Percentiles rank a stretch among this genome's conserved stretches.
Evolutionary conservation across 441 rosid species (phyloP).

Genomic region (Daphne laureola): DNA sequence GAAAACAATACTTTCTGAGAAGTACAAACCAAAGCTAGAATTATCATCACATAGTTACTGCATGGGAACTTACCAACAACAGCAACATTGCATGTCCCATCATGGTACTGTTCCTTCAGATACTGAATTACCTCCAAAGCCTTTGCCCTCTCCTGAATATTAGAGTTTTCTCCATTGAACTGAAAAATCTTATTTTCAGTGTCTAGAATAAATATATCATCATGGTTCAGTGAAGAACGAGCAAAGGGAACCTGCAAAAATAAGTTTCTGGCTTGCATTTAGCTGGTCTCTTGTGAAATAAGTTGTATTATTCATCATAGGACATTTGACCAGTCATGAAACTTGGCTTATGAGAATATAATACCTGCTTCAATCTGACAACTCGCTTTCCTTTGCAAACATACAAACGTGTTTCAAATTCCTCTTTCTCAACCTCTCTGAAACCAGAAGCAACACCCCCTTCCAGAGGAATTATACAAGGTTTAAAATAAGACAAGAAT

Average conservation of each 20-base stretch:
- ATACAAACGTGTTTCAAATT: constrained; percentile 79
- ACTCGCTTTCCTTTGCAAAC: constrained; percentile 90
- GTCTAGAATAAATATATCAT: constrained; percentile 95
- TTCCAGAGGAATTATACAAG: constrained; percentile 91
- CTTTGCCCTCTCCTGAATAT: constrained; percentile 97
- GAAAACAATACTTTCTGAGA: background rate
- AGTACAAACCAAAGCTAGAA: constrained; percentile 4
- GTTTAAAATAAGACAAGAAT: constrained; percentile 95
- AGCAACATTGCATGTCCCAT: constrained; percentile 82
- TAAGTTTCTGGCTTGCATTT: constrained; percentile 17
- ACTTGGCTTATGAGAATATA: constrained; percentile 1
- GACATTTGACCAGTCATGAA: background rate
- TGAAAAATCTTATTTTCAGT: constrained; percentile 77
- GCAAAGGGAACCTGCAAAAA: constrained; percentile 77
- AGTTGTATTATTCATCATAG: constrained; percentile 10
- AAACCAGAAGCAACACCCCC: constrained; percentile 98
- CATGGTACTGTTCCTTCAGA: constrained; percentile 94
- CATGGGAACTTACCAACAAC: constrained; percentile 74
- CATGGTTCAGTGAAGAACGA: constrained; percentile 92
- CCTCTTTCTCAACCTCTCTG: constrained; percentile 73
- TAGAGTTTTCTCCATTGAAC: constrained; percentile 97
- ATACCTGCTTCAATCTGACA: constrained; percentile 92
- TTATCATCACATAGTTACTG: constrained; percentile 11
- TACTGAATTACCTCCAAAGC: constrained; percentile 97
- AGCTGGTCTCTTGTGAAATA: constrained; percentile 11